A percentile compares a stretch with the other conserved stretches of the same genome.
phyloP scores from a whole-genome alignment of 352 stramenopile genomes.

The Thalassiosira mediterranea region DNA sequence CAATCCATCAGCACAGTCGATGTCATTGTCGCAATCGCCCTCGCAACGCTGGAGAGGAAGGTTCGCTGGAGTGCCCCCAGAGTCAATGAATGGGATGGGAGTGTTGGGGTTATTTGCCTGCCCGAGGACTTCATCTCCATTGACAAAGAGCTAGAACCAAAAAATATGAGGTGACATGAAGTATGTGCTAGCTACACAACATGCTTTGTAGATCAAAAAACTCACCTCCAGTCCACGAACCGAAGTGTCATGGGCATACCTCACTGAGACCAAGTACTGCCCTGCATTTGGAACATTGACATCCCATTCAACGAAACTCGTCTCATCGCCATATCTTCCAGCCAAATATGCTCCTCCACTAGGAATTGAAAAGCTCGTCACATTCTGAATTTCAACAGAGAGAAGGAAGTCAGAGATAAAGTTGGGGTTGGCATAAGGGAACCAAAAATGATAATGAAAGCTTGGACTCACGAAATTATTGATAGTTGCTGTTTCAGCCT shows the following conservation, averaged over 20 bases:
- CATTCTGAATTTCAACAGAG: too few species aligned
- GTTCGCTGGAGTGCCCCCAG: not conserved
- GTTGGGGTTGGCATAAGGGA: not conserved
- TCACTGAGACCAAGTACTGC: slow-evolving; percentile 46
- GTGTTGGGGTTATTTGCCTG: slow-evolving; percentile 21
- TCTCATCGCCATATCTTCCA: slow-evolving; percentile 11
- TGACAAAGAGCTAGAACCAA: slow-evolving; percentile 35
- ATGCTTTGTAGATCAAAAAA: not conserved
- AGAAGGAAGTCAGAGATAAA: too few species aligned
- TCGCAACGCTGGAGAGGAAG: slow-evolving; percentile 60
- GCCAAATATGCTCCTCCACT: slow-evolving; percentile 34
- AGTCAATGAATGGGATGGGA: not conserved
- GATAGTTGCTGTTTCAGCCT: slow-evolving; percentile 25
- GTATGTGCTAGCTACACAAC: not conserved
- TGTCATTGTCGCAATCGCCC: slow-evolving; percentile 57
- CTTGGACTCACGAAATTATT: slow-evolving; percentile 29
- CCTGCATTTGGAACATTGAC: slow-evolving; percentile 35
- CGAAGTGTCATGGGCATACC: slow-evolving; percentile 38
- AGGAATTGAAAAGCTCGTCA: slow-evolving; percentile 7
- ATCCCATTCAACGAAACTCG: slow-evolving; percentile 7
- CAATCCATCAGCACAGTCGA: slow-evolving; percentile 48
- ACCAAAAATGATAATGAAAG: too few species aligned
- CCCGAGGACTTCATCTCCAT: slow-evolving; percentile 16
- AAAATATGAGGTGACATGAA: not conserved
- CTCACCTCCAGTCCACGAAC: not conserved